Evolutionary conservation across 306 rosid species (phyloP).

Genomic region (Amphicarpaea edgeworthii): DNA sequence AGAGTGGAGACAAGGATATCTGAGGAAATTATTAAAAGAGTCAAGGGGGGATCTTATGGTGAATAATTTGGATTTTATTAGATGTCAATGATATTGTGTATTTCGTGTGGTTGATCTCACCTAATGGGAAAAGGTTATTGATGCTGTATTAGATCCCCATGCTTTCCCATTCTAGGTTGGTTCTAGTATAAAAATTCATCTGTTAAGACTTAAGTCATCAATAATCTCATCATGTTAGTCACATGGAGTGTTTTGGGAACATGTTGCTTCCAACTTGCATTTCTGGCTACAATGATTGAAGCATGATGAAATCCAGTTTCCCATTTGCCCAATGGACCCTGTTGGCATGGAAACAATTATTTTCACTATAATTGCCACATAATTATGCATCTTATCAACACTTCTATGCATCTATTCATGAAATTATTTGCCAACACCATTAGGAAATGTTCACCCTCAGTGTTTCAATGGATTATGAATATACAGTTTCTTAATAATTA

Average conservation of each 20-base stretch:
- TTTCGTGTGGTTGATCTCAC: too few species aligned
- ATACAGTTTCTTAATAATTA: neutral
- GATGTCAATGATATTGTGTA: neutral
- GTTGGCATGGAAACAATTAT: conserved; percentile 25
- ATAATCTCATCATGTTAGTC: conserved; percentile 29
- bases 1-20: neutral
- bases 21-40: neutral
- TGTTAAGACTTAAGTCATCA: conserved; percentile 5
- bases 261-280: conserved; percentile 25
- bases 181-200: neutral
- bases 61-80: neutral
- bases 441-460: neutral
- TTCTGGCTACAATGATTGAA: conserved; percentile 44
- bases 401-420: neutral
- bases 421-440: conserved; percentile 16
- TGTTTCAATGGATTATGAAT: neutral
- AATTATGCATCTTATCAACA: conserved; percentile 1
- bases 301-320: conserved; percentile 34
- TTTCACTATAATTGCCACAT: conserved; percentile 36
- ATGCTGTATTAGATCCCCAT: neutral
- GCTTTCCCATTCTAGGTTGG: neutral
- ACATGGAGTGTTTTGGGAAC: conserved; percentile 33
- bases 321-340: neutral
- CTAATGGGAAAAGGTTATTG: neutral
- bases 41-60: neutral